Conservation (phyloP, 1,139 yeast genomes). For the Geotrichum armillariae region DNA sequence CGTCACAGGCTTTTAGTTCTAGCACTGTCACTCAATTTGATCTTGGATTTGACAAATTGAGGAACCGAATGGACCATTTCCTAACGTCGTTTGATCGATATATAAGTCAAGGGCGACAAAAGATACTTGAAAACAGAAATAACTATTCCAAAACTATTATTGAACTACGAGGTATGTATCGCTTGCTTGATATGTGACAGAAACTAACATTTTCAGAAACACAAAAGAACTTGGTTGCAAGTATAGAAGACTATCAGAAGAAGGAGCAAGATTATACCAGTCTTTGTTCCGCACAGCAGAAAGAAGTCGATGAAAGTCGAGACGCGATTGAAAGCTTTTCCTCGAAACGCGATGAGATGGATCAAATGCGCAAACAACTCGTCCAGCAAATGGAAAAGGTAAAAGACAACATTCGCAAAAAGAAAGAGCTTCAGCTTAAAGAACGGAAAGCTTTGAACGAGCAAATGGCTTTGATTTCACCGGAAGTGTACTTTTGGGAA, state of each 20-base stretch:
- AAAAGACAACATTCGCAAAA: conserved; percentile 21
- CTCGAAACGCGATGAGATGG: conserved; percentile 28
- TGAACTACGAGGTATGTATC: conserved; percentile 24
- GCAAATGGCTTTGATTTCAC: conserved; percentile 32
- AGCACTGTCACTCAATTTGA: conserved; percentile 28
- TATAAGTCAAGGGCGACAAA: conserved; percentile 28
- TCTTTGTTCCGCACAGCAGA: conserved; percentile 27
- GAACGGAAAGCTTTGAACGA: conserved; percentile 24
- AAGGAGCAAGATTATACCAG: conserved; percentile 26
- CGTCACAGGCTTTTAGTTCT: conserved; percentile 4
- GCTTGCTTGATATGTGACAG: background rate
- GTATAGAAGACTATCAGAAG: conserved; percentile 31
- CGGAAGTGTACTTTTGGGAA: conserved; percentile 37
- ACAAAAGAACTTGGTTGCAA: conserved; percentile 27
- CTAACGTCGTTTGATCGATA: conserved; percentile 30
- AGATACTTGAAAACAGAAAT: conserved; percentile 30
- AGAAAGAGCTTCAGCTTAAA: conserved; percentile 21
- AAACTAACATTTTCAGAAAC: conserved; percentile 21
- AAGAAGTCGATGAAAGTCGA: conserved; percentile 29
- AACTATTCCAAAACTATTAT: conserved; percentile 27
- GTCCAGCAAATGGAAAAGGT: conserved; percentile 25
- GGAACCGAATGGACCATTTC: conserved; percentile 32
- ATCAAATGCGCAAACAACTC: conserved; percentile 23
- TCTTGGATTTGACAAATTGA: conserved; percentile 30
- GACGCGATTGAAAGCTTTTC: conserved; percentile 28